Base-by-base conservation (phyloP, 257 asterid species). In the Gardenia jasminoides region DNA sequence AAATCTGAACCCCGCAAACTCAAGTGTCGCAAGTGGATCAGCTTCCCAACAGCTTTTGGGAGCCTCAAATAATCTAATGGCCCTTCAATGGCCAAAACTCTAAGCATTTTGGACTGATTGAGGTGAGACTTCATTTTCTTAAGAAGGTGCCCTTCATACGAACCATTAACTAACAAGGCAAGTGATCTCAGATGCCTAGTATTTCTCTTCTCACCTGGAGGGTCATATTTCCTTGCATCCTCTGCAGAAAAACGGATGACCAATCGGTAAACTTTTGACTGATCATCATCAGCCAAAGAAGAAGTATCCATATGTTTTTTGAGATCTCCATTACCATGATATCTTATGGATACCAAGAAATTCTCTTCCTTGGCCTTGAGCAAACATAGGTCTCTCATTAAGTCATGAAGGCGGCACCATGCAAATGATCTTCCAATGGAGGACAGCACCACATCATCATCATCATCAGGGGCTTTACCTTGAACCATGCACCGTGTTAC, bases 21-120 rank as follows among this genome's bases (percentile, higher is more conserved):
- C 74, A 83, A 66, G 64, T 83, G 77, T 61, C 80, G 77, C 75
- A 83, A 48, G 62, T 77, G 78, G 56, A 72, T 59, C 10, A 83
- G 78, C 33, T 59, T 56, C 30, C 75, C 75, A 6, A 83, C 16
- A 20, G 41, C 69, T 81, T 22, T 48, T 3, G 76, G 75, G 12
- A 76, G 64, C 19, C 26, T 44, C 36, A 65, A 16, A 7, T n/a
- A n/a, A n/a, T n/a, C n/a, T n/a, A n/a, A n/a, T n/a, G n/a, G 4
- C 41, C n/a, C 65, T 48, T 72, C 46, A 30, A 28, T 26, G 33
- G 44, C 52, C 46, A 72, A 17, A 5, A 48, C 62, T 15, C 36
- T 59, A 30, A 73, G 77, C 67, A 50, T 54, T 54, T 52, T 65
- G 65, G n/a, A 78, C 28, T n/a, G 28, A 6, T 54, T 39, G 10